Conservation (phyloP, 306 rosid species). For the Lablab purpureus region DNA sequence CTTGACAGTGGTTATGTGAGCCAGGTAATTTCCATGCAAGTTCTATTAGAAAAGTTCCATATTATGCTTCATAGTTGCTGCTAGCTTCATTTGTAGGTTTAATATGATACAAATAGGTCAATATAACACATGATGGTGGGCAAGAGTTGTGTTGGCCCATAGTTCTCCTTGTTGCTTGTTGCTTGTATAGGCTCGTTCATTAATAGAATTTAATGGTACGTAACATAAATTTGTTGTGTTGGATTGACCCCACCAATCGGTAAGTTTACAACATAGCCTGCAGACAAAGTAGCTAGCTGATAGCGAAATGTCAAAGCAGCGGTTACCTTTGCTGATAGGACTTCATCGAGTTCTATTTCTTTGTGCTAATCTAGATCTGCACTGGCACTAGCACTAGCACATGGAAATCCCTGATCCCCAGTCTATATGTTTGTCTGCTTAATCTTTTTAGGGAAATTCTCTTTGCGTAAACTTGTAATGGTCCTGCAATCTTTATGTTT, state of each 20-base stretch:
- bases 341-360: slow-evolving; percentile 43
- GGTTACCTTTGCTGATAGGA: slow-evolving; percentile 40
- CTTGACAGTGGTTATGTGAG: slow-evolving; percentile 77
- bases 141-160: neutral
- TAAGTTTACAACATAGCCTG: neutral
- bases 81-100: neutral
- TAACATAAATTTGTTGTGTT: neutral
- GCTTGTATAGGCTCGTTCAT: neutral
- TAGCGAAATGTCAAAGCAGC: slow-evolving; percentile 60
- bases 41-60: neutral
- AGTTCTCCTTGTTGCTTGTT: neutral
- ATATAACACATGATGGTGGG: neutral
- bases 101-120: neutral
- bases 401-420: slow-evolving; percentile 56
- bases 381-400: slow-evolving; percentile 44
- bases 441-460: slow-evolving; percentile 45
- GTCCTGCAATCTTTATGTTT: slow-evolving; percentile 1
- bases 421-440: slow-evolving; percentile 55
- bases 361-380: slow-evolving; percentile 59
- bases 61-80: slow-evolving; percentile 1
- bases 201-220: neutral
- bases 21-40: slow-evolving; percentile 68
- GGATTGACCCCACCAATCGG: neutral
- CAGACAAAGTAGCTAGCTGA: slow-evolving; percentile 43
- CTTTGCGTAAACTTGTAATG: slow-evolving; percentile 20